These are phyloP conservation scores for Ceratobasidium sp. DNA, from an alignment of 1,284 basidiomycete species.

Conservation along the genomic window DNA sequence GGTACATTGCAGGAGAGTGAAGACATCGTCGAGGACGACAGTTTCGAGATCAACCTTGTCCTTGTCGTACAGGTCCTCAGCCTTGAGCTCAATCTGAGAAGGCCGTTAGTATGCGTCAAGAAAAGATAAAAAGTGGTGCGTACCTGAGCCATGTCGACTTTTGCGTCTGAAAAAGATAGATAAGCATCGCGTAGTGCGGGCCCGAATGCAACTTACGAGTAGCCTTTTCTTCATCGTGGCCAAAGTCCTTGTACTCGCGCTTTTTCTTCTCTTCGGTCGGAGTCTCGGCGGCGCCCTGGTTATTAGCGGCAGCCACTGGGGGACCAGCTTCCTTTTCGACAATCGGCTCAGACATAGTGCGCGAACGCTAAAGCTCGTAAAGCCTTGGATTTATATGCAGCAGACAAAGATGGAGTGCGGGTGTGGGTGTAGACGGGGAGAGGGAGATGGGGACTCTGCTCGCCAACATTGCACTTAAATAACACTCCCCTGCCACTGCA, in stretches of 20 bases:
- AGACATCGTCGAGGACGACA: slow-evolving; percentile 95
- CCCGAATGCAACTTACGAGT: slow-evolving; percentile 63
- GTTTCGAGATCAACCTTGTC: slow-evolving; percentile 99
- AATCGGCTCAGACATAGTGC: slow-evolving; percentile 54
- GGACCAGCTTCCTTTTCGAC: slow-evolving; percentile 70
- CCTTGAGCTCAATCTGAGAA: slow-evolving; percentile 61
- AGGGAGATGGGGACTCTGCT: slow-evolving; percentile 12
- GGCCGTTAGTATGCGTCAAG: background rate
- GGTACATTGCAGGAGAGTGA: slow-evolving; percentile 90
- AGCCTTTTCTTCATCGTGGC: slow-evolving; percentile 73
- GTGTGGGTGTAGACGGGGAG: slow-evolving; percentile 38
- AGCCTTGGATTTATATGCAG: slow-evolving; percentile 19
- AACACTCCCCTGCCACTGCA: background rate
- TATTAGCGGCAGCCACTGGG: slow-evolving; percentile 41
- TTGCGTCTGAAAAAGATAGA: slow-evolving; percentile 62
- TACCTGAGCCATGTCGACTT: slow-evolving; percentile 85
- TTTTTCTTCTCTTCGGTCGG: slow-evolving; percentile 65
- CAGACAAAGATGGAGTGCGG: slow-evolving; percentile 15
- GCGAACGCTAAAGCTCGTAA: slow-evolving; percentile 25
- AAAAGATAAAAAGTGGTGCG: slow-evolving; percentile 39
- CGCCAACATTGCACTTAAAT: background rate
- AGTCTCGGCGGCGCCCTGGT: slow-evolving; percentile 24
- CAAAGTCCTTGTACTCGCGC: slow-evolving; percentile 92
- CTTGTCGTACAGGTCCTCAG: slow-evolving; percentile 96
- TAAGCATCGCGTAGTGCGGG: background rate